Evolutionary conservation across 2,329 filamentous ascomycete genomes (phyloP).

Genomic region (Laburnicola sp.): DNA sequence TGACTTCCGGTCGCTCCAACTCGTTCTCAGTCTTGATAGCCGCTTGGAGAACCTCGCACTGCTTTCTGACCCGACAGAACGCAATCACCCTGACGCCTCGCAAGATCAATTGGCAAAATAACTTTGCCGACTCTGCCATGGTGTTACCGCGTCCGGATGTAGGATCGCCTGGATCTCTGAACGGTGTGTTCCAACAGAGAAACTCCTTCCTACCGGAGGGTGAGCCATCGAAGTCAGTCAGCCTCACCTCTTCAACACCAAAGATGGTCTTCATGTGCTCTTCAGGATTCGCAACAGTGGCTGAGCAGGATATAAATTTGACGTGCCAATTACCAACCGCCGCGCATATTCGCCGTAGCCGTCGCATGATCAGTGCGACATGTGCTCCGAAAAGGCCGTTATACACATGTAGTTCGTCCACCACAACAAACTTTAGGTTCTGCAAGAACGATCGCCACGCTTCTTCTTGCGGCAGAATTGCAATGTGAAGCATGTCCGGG

Average conservation of each 20-base stretch:
- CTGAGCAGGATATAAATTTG: conserved; percentile 93
- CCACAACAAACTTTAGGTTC: conserved; percentile 85
- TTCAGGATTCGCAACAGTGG: conserved; percentile 89
- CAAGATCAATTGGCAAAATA: conserved; percentile 88
- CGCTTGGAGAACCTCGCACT: conserved; percentile 81
- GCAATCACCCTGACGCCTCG: conserved; percentile 89
- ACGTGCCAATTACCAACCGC: conserved; percentile 83
- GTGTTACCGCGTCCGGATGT: conserved; percentile 82
- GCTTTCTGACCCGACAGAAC: conserved; percentile 84
- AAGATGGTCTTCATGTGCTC: conserved; percentile 96
- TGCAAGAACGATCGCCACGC: conserved; percentile 86
- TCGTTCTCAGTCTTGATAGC: conserved; percentile 75
- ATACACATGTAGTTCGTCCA: conserved; percentile 89
- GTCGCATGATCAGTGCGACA: conserved; percentile 90
- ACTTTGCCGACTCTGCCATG: conserved; percentile 79
- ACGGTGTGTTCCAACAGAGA: conserved; percentile 96
- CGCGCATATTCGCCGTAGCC: conserved; percentile 83
- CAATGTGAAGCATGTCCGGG: conserved; percentile 95
- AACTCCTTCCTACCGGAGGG: conserved; percentile 94
- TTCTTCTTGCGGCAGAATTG: conserved; percentile 88
- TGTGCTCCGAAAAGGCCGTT: conserved; percentile 94
- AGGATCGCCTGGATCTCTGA: conserved; percentile 83
- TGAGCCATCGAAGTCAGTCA: conserved; percentile 91
- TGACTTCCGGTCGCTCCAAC: conserved; percentile 74
- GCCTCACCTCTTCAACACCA: conserved; percentile 75